Base-by-base conservation (phyloP, 805 yeast genomes). In the Candida succiphila region DNA sequence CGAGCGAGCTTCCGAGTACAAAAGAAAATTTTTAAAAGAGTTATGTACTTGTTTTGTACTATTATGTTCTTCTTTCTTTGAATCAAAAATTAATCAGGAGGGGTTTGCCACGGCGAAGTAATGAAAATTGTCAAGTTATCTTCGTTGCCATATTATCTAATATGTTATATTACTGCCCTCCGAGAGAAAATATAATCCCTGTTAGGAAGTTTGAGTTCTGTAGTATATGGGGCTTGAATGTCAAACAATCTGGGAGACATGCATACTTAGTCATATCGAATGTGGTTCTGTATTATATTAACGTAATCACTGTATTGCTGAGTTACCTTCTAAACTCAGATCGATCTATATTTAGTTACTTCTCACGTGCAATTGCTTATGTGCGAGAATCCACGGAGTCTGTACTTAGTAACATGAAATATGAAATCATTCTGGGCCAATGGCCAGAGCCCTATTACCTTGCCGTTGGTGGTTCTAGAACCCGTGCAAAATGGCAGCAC, bases 21-120 rank as follows among this genome's bases (percentile, higher is more conserved):
- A 21, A 21, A 21, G 23, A 21, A 21, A 21, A 21, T 8, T 8
- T 8, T 21, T 21, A 8, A 10, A 21, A 7, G 10, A 21, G 10
- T 21, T 10, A 8, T 21, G 7, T 21, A 8, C 10, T 8, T 8
- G 10, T 10, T 21, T 21, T 10, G 7, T 8, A 5, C 16, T 25
- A 15, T 25, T 14, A 6, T 15, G 16, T 30, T 40, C 38, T 46
- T 51, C 49, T 49, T 46, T 52, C 53, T 64, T 52, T 49, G 56
- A 71, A 72, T 71, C 77, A 71, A 72, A 72, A 72, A 72, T 72
- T 56, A 48, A 28, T 30, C 46, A 47, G 64, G 78, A 73, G 75
- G 69, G 61, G 60, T 67, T 69, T 72, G 79, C 79, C 79, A 73
- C 79, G 79, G 62, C 78, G 78, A 59, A 69, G 57, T 66, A 65